A percentile compares a stretch with the other conserved stretches of the same genome.
Evolutionary conservation across 1,284 basidiomycete species (phyloP).

Genomic region (Testicularia cyperi): DNA sequence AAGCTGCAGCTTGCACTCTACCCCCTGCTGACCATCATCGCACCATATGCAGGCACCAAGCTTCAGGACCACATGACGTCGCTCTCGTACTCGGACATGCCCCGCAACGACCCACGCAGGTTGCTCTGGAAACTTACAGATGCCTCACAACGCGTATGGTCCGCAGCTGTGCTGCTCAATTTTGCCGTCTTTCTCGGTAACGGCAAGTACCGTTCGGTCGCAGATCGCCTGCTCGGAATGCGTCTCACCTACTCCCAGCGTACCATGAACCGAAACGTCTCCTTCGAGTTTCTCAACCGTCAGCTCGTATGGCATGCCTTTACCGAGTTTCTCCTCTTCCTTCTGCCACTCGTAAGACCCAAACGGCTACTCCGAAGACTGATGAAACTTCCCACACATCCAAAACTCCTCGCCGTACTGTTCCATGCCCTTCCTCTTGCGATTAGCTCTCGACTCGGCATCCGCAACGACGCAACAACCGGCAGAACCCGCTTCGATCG

Average conservation of each 20-base stretch:
- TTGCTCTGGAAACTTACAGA: slow-evolving; percentile 72
- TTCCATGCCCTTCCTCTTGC: slow-evolving; percentile 27
- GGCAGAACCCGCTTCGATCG: slow-evolving; percentile 13
- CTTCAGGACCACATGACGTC: slow-evolving; percentile 76
- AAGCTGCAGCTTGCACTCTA: slow-evolving; percentile 64
- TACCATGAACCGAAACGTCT: slow-evolving; percentile 78
- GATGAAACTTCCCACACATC: slow-evolving; percentile 59
- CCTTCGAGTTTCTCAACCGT: slow-evolving; percentile 98
- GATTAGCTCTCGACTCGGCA: slow-evolving; percentile 35
- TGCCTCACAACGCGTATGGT: slow-evolving; percentile 70
- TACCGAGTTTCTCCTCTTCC: slow-evolving; percentile 93
- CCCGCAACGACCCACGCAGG: slow-evolving; percentile 63
- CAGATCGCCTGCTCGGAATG: slow-evolving; percentile 80
- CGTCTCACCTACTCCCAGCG: slow-evolving; percentile 74
- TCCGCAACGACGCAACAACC: slow-evolving; percentile 18
- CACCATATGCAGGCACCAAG: slow-evolving; percentile 77
- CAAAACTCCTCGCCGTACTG: slow-evolving; percentile 58
- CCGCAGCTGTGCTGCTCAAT: slow-evolving; percentile 69
- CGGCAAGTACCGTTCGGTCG: slow-evolving; percentile 83
- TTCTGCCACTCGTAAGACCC: slow-evolving; percentile 80
- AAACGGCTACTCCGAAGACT: slow-evolving; percentile 67
- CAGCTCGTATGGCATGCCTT: slow-evolving; percentile 99
- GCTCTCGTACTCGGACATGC: slow-evolving; percentile 77
- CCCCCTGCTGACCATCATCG: slow-evolving; percentile 72
- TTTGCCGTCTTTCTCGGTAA: slow-evolving; percentile 83